These are phyloP conservation scores for Cladosporium halotolerans DNA, from an alignment of 2,329 filamentous ascomycete genomes.

Conservation along the genomic window DNA sequence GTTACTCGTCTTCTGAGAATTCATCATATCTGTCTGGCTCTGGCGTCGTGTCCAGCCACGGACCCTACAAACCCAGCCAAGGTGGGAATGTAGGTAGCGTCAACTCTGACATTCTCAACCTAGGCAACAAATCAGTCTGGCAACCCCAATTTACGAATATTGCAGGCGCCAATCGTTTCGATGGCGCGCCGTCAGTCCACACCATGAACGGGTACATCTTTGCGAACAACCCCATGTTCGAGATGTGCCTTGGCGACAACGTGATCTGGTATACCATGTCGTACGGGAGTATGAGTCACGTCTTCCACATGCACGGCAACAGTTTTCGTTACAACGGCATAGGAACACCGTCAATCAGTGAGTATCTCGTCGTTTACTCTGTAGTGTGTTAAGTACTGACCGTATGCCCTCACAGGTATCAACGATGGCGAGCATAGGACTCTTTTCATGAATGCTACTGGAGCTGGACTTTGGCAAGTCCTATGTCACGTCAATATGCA, in stretches of 20 bases:
- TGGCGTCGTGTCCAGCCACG: background rate
- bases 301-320: constrained; percentile 29
- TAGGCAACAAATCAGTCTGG: constrained; percentile 19
- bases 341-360: background rate
- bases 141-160: constrained; percentile 20
- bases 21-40: background rate
- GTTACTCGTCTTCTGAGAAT: background rate
- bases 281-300: constrained; percentile 21
- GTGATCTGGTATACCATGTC: constrained; percentile 30
- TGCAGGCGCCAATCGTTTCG: constrained; percentile 12
- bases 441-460: constrained; percentile 23
- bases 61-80: background rate
- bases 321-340: constrained; percentile 18
- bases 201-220: constrained; percentile 27
- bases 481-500: constrained; percentile 23
- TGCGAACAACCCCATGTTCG: constrained; percentile 25
- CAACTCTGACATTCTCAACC: constrained; percentile 10
- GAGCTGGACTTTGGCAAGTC: constrained; percentile 22
- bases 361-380: background rate
- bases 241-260: constrained; percentile 26
- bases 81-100: background rate
- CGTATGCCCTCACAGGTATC: constrained; percentile 12
- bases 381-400: background rate
- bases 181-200: constrained; percentile 18
- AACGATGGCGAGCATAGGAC: constrained; percentile 25